phyloP scores from a whole-genome alignment of 1,139 yeast genomes.

The Hansenula lynferdii region DNA sequence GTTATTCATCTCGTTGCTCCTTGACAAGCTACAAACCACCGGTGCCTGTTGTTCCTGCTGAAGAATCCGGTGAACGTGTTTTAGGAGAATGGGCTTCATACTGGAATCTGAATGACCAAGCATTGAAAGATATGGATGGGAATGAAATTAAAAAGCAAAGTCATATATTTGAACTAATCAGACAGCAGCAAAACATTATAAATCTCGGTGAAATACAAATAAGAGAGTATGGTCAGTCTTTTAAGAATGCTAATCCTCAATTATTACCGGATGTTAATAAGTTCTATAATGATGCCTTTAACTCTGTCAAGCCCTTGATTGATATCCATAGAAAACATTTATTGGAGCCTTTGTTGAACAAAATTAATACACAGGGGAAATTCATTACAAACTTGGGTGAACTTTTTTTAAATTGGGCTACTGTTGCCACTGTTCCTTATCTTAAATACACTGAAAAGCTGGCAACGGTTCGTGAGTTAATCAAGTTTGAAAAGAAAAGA shows the following conservation, averaged over 20 bases:
- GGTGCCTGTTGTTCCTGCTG: slow-evolving; percentile 12
- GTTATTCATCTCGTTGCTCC: slow-evolving; percentile 22
- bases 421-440: slow-evolving; percentile 49
- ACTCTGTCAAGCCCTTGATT: slow-evolving; percentile 57
- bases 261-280: slow-evolving; percentile 43
- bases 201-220: slow-evolving; percentile 65
- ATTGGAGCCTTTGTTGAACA: slow-evolving; percentile 48
- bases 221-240: slow-evolving; percentile 46
- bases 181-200: slow-evolving; percentile 71
- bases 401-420: slow-evolving; percentile 63
- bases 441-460: slow-evolving; percentile 53
- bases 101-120: slow-evolving; percentile 62
- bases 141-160: slow-evolving; percentile 64
- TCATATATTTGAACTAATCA: slow-evolving; percentile 69
- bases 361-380: slow-evolving; percentile 56
- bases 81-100: slow-evolving; percentile 68
- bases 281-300: slow-evolving; percentile 58
- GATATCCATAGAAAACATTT: slow-evolving; percentile 52
- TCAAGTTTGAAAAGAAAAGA: slow-evolving; percentile 45
- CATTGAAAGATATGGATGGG: slow-evolving; percentile 49
- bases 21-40: slow-evolving; percentile 17
- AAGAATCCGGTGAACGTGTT: slow-evolving; percentile 6
- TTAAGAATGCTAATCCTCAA: slow-evolving; percentile 33
- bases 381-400: slow-evolving; percentile 63
- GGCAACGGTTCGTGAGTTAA: slow-evolving; percentile 48